phyloP scores from a whole-genome alignment of 2,329 filamentous ascomycete species.

The Alternaria sp. region DNA sequence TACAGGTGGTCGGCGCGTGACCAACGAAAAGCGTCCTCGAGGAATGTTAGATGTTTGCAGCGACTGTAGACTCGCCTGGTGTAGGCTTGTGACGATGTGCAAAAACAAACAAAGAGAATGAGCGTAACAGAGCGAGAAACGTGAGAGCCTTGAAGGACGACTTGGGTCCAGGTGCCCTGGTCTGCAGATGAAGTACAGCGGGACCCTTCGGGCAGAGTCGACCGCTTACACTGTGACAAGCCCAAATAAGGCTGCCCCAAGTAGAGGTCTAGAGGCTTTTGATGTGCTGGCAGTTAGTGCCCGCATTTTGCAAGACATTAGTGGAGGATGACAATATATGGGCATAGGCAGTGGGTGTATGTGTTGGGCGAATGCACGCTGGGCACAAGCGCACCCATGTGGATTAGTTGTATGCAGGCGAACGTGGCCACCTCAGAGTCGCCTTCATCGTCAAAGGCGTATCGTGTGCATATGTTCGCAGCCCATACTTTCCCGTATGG shows the following conservation, averaged over 20 bases:
- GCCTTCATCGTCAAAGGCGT: slow-evolving; percentile 37
- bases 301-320: slow-evolving; percentile 48
- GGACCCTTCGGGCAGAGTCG: slow-evolving; percentile 23
- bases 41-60: slow-evolving; percentile 18
- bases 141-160: slow-evolving; percentile 33
- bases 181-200: slow-evolving; percentile 44
- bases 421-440: slow-evolving; percentile 48
- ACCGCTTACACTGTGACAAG: slow-evolving; percentile 28
- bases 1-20: slow-evolving; percentile 27
- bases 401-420: slow-evolving; percentile 47
- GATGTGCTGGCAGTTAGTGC: slow-evolving; percentile 50
- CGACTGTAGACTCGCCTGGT: slow-evolving; percentile 17
- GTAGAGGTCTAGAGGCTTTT: slow-evolving; percentile 39
- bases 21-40: slow-evolving; percentile 30
- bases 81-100: slow-evolving; percentile 22
- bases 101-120: slow-evolving; percentile 39
- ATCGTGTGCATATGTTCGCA: slow-evolving; percentile 44
- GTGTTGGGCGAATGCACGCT: slow-evolving; percentile 49
- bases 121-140: slow-evolving; percentile 30
- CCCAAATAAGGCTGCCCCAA: slow-evolving; percentile 39
- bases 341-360: slow-evolving; percentile 33
- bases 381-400: slow-evolving; percentile 45
- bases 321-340: slow-evolving; percentile 47
- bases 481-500: slow-evolving; percentile 35
- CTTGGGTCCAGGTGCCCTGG: slow-evolving; percentile 38